A percentile compares a stretch with the other conserved stretches of the same genome.
These are phyloP conservation scores for Tetracladium setigerum DNA, from an alignment of 495 filamentous ascomycete species.

Conservation along the genomic window DNA sequence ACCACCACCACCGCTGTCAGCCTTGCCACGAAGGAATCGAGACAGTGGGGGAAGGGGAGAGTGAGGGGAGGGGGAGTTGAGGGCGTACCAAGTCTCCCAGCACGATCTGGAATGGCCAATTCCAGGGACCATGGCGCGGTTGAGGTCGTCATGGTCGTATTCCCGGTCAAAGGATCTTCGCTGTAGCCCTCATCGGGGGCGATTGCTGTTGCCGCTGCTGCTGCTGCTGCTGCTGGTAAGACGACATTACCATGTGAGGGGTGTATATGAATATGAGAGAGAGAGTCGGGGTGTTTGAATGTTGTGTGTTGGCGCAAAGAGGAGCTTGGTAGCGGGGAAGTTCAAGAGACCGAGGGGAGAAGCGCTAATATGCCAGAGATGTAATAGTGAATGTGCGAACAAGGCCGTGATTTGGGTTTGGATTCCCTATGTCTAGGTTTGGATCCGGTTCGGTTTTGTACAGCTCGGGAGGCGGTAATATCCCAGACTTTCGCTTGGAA, in stretches of 20 bases:
- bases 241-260: slow-evolving; percentile 4
- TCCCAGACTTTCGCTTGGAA: no score
- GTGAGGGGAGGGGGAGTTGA: background rate
- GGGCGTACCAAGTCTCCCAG: slow-evolving; percentile 29
- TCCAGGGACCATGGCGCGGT: slow-evolving; percentile 30
- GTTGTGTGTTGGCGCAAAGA: no score
- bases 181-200: slow-evolving; percentile 51
- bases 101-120: slow-evolving; percentile 37
- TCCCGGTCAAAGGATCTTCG: slow-evolving; percentile 42
- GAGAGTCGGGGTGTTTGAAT: background rate
- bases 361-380: no score
- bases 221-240: slow-evolving; percentile 12
- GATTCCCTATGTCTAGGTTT: no score
- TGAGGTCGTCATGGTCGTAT: slow-evolving; percentile 1
- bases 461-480: no score
- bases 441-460: no score
- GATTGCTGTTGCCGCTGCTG: slow-evolving; percentile 14
- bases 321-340: no score
- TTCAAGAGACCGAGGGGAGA: no score
- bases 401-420: no score
- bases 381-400: no score
- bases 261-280: background rate
- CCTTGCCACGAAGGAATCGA: background rate
- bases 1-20: background rate
- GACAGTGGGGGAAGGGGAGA: background rate